Base-by-base conservation (phyloP, 306 rosid species). In the Benincasa hispida region DNA sequence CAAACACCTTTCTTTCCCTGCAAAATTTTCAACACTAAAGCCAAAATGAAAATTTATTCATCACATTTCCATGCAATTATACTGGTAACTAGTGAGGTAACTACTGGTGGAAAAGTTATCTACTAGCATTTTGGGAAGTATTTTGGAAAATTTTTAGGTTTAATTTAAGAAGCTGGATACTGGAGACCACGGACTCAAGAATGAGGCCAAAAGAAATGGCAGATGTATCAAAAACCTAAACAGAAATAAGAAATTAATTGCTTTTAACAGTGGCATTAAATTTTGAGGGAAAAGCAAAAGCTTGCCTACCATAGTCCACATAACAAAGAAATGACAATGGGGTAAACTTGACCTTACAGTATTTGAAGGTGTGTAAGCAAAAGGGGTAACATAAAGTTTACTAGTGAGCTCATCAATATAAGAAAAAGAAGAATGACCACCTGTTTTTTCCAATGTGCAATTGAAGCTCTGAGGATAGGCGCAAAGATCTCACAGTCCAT, bases 1-100 rank as follows among this genome's bases (percentile, higher is more conserved):
- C 96, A 92, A 57, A 90, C 81, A 6, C 93, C 89, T 75, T 79
- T 90, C 86, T 85, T 92, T 9, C 87, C 92, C 97, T 92, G 79
- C 80, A 83, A 34, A 65, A 74, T 13, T 35, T 72, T 74, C 48
- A 35, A 74, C 32, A 28, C 47, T 30, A 30, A 18, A 50, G 61
- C 24, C 61, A 8, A 28, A 34, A 39, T 54, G 47, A 5, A 73
- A 22, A 14, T 45, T 53, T n/a, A 69, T 10, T 69, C 56, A 45
- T 22, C 75, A 42, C 75, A 22, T 69, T 68, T 10, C 48, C 34
- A 68, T 42, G 74, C 76, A 18, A 27, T 21, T 18, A 72, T 15
- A 72, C 42, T 50, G 10, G 53, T 45, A 45, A 72, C 42, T 50
- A 5, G 53, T 45, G 12, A 45, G 50, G 1, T 19, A 72, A 8